phyloP scores from a whole-genome alignment of 2,329 filamentous ascomycete species.

The Trichoderma citrinoviride region DNA sequence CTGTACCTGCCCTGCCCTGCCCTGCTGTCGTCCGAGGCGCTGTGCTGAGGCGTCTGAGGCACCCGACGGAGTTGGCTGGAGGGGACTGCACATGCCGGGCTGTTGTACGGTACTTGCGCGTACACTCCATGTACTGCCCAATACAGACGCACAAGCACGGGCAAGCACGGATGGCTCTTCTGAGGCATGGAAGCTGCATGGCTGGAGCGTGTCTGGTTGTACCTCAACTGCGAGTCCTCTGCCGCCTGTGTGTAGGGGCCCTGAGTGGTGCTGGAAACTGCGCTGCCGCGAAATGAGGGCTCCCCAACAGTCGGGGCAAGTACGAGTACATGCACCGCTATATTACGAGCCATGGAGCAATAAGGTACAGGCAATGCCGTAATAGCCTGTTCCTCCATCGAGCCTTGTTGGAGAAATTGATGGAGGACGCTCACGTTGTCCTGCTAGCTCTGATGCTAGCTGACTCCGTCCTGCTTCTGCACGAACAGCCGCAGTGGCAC shows the following conservation, averaged over 20 bases:
- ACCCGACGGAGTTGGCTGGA: too few relatives aligned
- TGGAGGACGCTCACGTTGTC: too few relatives aligned
- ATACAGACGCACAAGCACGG: background rate
- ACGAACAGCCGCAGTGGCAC: too few relatives aligned
- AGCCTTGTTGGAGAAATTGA: too few relatives aligned
- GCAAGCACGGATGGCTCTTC: background rate
- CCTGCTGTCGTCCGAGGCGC: too few relatives aligned
- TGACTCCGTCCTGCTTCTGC: too few relatives aligned
- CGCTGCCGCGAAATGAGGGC: conserved; percentile 13
- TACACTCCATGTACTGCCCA: background rate
- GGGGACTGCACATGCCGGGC: too few relatives aligned
- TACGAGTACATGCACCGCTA: background rate
- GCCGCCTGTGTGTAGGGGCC: conserved; percentile 11
- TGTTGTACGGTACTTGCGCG: background rate
- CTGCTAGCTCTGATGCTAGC: too few relatives aligned
- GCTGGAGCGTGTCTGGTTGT: background rate
- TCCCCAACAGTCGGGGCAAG: background rate
- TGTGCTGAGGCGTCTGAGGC: too few relatives aligned
- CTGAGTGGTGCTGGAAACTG: conserved; percentile 17
- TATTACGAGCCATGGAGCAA: background rate
- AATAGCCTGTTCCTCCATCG: background rate
- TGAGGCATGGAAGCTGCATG: background rate
- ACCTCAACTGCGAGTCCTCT: background rate
- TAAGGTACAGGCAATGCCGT: background rate
- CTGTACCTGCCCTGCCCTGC: background rate